Percentiles rank a stretch among this genome's conserved stretches.
phyloP scores from a whole-genome alignment of 805 yeast species.

The Metschnikowia kunwiensis region DNA sequence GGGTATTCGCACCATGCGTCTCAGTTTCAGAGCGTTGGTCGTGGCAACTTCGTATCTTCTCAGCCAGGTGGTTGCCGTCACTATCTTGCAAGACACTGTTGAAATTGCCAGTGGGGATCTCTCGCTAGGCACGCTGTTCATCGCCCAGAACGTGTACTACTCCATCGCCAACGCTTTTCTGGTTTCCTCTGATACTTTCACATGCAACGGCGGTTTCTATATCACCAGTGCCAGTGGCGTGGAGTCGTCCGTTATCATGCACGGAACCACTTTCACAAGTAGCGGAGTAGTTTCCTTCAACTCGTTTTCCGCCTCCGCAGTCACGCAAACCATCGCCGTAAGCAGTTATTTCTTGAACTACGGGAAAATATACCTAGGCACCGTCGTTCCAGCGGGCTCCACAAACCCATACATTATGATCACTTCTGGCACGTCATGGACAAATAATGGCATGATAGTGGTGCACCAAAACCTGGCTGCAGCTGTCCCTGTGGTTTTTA shows the following conservation, averaged over 20 bases:
- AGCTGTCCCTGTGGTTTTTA: not conserved
- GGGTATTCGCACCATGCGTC: slow-evolving; percentile 1
- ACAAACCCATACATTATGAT: slow-evolving; percentile 13
- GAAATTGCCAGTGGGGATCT: not conserved
- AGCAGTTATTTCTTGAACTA: slow-evolving; percentile 18
- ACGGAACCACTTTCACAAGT: slow-evolving; percentile 6
- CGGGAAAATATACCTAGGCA: slow-evolving; percentile 24
- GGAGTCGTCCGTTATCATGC: not conserved
- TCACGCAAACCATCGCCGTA: slow-evolving; percentile 18
- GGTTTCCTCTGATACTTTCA: slow-evolving; percentile 1
- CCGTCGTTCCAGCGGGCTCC: not conserved
- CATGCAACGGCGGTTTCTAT: slow-evolving; percentile 10
- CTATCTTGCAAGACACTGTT: slow-evolving; percentile 2
- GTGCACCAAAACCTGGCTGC: not conserved
- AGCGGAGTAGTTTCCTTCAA: slow-evolving; percentile 25
- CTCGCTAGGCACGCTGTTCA: slow-evolving; percentile 1
- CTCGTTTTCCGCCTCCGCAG: slow-evolving; percentile 16
- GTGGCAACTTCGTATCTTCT: not conserved
- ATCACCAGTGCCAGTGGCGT: slow-evolving; percentile 6
- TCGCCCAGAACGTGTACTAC: slow-evolving; percentile 7
- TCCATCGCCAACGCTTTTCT: slow-evolving; percentile 10
- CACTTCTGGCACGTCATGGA: slow-evolving; percentile 3
- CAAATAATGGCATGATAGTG: slow-evolving; percentile 9
- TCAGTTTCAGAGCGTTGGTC: not conserved
- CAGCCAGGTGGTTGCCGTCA: slow-evolving; percentile 1